Evolutionary conservation across 768 basidiomycete species (phyloP), one percentile per base, ranked within the genome.

Genomic region (Cyclocybe aegerita): DNA sequence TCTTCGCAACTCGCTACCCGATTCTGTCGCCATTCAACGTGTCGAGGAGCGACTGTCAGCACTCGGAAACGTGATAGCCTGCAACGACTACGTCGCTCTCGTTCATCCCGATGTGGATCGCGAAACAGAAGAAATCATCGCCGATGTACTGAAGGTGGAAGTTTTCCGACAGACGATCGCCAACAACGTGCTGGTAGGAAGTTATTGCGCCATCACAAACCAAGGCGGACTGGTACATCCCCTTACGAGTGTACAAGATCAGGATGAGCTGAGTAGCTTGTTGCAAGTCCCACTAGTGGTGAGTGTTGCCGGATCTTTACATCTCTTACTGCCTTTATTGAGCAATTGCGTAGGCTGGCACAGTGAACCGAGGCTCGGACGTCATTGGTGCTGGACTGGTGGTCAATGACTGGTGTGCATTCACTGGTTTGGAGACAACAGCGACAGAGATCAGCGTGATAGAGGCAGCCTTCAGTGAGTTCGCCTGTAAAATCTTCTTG

Each of bases 101-200:
- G 97, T 98, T 17, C 97, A 99, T 68, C 97, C 97, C 7, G 97
- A 99, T 58, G 74, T 98, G 53, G 97, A 98, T 73, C 85, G 97
- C 54, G 97, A 98, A 72, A 99, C 97, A 16, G 97, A 99, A 66
- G 97, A 99, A 71, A 98, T 99, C 73, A 98, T 99, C 70, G 97
- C 97, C 29, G 97, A 99, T 68, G 93, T 97, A 14, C 82, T 99
- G 59, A 98, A 98, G 70, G 97, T 98, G 54, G 97, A 99, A 68
- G 97, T 98, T 4, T 99, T 99, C 76, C 80, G 97, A 42, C 97
- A 99, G 70, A 99, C 94, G 8, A 78, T 99, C 58, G 97, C 97
- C 9, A 88, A 92, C 59, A 98, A 98, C 72, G 95, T 95, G 43
- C 83, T 99, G 39, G 96, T 98, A 37, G 97, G 97, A 36, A 91